A percentile compares a stretch with the other conserved stretches of the same genome.
Evolutionary conservation across 2,329 filamentous ascomycete genomes (phyloP).

Genomic region (Gnomoniopsis sp.): DNA sequence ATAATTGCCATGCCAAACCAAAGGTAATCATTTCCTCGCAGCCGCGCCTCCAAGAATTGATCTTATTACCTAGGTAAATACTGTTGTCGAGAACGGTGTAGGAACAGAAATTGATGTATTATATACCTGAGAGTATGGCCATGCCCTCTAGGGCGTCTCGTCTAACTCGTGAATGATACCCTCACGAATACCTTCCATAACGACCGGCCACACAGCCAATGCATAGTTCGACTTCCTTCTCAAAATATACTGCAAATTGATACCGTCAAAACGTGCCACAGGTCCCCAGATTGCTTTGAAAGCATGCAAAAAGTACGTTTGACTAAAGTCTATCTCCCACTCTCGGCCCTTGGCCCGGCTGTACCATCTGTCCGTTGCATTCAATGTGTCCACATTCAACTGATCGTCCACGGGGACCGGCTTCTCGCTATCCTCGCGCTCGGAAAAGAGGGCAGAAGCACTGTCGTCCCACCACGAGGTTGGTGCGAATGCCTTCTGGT

Average conservation of each 20-base stretch:
- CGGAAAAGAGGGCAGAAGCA: slow-evolving; percentile 3
- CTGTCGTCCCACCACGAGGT: slow-evolving; percentile 20
- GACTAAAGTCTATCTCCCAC: slow-evolving; percentile 18
- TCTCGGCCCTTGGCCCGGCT: not conserved
- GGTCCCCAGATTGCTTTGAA: slow-evolving; percentile 11
- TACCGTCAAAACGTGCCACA: slow-evolving; percentile 10
- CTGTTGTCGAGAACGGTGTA: too few relatives aligned
- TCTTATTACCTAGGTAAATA: too few relatives aligned
- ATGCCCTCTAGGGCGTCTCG: not conserved
- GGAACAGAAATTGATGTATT: too few relatives aligned
- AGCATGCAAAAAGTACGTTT: slow-evolving; percentile 20
- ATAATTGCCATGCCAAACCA: too few relatives aligned
- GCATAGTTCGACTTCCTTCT: slow-evolving; percentile 12
- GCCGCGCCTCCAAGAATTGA: too few relatives aligned
- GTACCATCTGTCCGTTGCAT: slow-evolving; percentile 1
- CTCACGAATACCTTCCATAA: slow-evolving; percentile 17
- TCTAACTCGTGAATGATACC: slow-evolving; percentile 8
- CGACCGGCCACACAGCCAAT: slow-evolving; percentile 24
- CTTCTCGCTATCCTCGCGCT: not conserved
- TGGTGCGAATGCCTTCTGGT: slow-evolving; percentile 24
- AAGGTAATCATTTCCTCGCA: too few relatives aligned
- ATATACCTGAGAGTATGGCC: too few relatives aligned
- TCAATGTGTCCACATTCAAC: not conserved
- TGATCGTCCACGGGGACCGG: not conserved
- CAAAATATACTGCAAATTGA: slow-evolving; percentile 5